Evolutionary conservation across 495 filamentous ascomycete species (phyloP).

Genomic region (Friedmanniomyces endolithicus): DNA sequence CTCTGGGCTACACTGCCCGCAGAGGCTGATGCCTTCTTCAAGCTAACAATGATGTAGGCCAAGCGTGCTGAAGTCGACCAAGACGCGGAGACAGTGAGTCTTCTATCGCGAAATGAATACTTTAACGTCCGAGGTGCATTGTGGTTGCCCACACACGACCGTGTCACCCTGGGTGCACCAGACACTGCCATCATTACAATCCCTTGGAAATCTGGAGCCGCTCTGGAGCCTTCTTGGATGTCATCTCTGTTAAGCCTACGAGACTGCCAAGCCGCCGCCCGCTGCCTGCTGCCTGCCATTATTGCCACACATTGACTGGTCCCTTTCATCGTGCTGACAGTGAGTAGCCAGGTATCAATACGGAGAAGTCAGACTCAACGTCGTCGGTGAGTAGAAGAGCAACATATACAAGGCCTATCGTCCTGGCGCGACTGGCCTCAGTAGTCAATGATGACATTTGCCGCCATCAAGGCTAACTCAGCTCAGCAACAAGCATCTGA

Average conservation of each 20-base stretch:
- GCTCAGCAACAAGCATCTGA: too few species aligned
- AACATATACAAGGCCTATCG: neutral
- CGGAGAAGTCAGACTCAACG: neutral
- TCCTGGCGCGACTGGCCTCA: neutral
- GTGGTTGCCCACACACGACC: neutral
- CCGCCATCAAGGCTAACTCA: too few species aligned
- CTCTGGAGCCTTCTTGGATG: neutral
- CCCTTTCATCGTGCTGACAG: neutral
- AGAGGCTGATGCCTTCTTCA: neutral
- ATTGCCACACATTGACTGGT: neutral
- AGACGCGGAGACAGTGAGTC: conserved; percentile 9
- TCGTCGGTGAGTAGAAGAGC: neutral
- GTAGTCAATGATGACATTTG: too few species aligned
- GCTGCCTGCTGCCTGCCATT: neutral
- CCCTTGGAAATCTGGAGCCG: neutral
- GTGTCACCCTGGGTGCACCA: neutral
- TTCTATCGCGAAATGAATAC: neutral
- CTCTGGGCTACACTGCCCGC: too few species aligned
- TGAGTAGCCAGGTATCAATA: neutral
- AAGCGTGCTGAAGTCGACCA: neutral
- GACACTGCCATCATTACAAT: neutral
- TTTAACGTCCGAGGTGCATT: neutral
- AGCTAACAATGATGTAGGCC: conserved; percentile 9
- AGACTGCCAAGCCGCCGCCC: neutral
- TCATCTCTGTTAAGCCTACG: too few species aligned